A percentile compares a stretch with the other conserved stretches of the same genome.
Conservation (phyloP, 768 basidiomycete species). For the Leccinellum luteum region DNA sequence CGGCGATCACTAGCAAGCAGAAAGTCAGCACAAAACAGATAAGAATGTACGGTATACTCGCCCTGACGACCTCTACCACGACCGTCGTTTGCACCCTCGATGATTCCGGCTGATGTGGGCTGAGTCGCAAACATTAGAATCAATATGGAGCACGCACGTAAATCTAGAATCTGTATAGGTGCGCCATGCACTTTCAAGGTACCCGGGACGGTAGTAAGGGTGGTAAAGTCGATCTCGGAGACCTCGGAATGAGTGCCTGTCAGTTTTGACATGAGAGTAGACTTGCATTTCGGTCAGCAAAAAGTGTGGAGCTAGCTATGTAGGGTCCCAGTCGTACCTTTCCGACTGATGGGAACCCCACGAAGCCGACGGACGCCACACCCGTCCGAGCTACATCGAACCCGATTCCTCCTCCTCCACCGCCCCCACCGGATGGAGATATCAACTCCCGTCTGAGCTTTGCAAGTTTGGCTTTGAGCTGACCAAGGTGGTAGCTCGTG, state of each 20-base stretch:
- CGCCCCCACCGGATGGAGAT: constrained; percentile 68
- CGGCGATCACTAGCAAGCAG: constrained; percentile 61
- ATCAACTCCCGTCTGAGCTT: constrained; percentile 96
- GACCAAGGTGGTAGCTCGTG: constrained; percentile 93
- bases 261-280: constrained; percentile 91
- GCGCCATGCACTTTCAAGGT: constrained; percentile 94
- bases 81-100: constrained; percentile 96
- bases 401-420: constrained; percentile 85
- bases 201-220: constrained; percentile 92
- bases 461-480: constrained; percentile 97
- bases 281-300: constrained; percentile 43
- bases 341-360: constrained; percentile 91
- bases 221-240: constrained; percentile 96
- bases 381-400: constrained; percentile 99
- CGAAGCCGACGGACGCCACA: constrained; percentile 94
- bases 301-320: constrained; percentile 6
- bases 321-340: constrained; percentile 50
- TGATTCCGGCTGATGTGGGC: constrained; percentile 76
- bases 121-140: constrained; percentile 10
- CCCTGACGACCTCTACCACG: constrained; percentile 95
- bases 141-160: constrained; percentile 54
- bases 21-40: constrained; percentile 20
- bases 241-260: constrained; percentile 97
- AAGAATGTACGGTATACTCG: constrained; percentile 31
- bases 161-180: constrained; percentile 90